phyloP scores from a whole-genome alignment of 2,329 filamentous ascomycete genomes.

The Samsoniella hepiali region DNA sequence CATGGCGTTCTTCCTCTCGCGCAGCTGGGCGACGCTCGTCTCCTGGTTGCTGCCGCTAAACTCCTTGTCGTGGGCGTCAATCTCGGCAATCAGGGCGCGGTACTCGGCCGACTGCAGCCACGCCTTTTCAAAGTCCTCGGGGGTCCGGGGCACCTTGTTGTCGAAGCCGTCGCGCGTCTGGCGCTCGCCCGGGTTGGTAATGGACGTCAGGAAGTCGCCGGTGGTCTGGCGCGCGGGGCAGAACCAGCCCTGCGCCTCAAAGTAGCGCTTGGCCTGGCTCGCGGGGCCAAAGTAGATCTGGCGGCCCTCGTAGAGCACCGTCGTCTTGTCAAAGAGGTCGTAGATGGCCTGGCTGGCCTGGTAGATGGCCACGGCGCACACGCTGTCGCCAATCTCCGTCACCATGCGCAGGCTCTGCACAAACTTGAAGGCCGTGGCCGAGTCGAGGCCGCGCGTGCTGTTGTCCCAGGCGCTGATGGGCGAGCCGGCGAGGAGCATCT shows the following conservation, averaged over 20 bases:
- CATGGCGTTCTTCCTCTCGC: constrained; percentile 45
- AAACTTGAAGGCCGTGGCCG: constrained; percentile 70
- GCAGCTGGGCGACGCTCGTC: constrained; percentile 39
- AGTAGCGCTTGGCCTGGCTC: constrained; percentile 58
- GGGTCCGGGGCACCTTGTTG: constrained; percentile 59
- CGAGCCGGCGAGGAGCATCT: constrained; percentile 65
- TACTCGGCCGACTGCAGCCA: constrained; percentile 47
- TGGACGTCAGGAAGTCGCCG: constrained; percentile 65
- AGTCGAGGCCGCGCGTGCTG: constrained; percentile 69
- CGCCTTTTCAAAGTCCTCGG: constrained; percentile 62
- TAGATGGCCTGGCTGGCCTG: constrained; percentile 69
- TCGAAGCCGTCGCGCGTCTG: constrained; percentile 56
- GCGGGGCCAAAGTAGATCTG: constrained; percentile 74
- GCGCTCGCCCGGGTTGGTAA: constrained; percentile 64
- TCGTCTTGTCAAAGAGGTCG: constrained; percentile 71
- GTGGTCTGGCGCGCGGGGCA: constrained; percentile 66
- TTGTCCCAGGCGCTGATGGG: constrained; percentile 66
- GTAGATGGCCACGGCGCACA: constrained; percentile 67
- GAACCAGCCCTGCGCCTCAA: constrained; percentile 65
- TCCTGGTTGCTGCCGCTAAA: constrained; percentile 41
- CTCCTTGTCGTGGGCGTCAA: constrained; percentile 47
- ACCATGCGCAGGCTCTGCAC: constrained; percentile 63
- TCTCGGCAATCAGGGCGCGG: constrained; percentile 42
- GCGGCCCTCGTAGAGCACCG: constrained; percentile 71
- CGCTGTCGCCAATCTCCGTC: constrained; percentile 60